Conservation (phyloP, 371 early-diverging fungal genomes). For the Lichtheimia hyalospora region DNA sequence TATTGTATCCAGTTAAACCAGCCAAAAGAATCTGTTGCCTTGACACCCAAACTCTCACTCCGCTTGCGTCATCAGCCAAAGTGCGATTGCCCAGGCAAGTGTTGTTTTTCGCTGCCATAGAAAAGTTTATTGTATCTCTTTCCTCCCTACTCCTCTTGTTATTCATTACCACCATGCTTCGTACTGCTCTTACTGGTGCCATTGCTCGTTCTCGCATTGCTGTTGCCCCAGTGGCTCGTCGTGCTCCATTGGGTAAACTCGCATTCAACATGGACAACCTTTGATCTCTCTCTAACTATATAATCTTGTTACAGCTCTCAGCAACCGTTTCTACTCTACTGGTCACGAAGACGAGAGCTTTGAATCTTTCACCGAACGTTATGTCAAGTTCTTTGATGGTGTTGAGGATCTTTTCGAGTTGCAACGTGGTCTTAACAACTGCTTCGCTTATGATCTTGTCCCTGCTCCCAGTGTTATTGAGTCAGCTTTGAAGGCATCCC, state of each 20-base stretch:
- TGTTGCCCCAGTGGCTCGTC: constrained; percentile 13
- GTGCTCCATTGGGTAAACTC: constrained; percentile 6
- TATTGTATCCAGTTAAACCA: not conserved
- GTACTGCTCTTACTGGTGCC: constrained; percentile 47
- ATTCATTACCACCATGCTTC: constrained; percentile 37
- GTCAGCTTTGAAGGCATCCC: constrained; percentile 87
- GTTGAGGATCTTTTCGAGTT: constrained; percentile 95
- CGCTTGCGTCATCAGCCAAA: not conserved
- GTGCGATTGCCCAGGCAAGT: not conserved
- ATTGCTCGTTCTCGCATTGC: constrained; percentile 38
- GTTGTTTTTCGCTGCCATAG: not conserved
- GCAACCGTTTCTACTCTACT: constrained; percentile 64
- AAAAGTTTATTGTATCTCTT: not conserved
- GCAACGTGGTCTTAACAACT: constrained; percentile 95
- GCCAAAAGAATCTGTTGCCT: not conserved
- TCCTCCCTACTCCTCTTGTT: not conserved
- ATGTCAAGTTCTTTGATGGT: constrained; percentile 85
- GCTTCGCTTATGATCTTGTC: constrained; percentile 94
- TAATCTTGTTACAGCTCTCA: constrained; percentile 37
- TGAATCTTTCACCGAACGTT: constrained; percentile 80
- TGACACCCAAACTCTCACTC: too few species aligned
- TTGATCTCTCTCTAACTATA: too few species aligned
- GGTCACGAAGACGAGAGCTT: constrained; percentile 77
- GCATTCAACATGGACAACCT: not conserved
- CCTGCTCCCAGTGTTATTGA: constrained; percentile 86